These are phyloP conservation scores for Scutellaria galericulata DNA, from an alignment of 257 asterid genomes.

Conservation along the genomic window DNA sequence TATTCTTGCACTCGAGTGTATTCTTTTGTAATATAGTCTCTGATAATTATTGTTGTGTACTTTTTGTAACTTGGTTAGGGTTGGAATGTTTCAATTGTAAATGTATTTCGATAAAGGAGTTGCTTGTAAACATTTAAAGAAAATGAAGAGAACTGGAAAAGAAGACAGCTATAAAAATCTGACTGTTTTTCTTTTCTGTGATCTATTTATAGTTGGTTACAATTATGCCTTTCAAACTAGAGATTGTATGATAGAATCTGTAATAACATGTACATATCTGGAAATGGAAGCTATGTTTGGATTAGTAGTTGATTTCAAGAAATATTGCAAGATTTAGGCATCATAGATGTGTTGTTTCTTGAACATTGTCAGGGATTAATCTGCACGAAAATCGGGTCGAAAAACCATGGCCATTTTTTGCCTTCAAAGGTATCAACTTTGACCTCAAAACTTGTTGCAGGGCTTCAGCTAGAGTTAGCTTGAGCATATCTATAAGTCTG, in stretches of 20 bases:
- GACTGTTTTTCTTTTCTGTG: conserved; percentile 16
- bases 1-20: conserved; percentile 31
- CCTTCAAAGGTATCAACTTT: not conserved
- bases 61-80: conserved; percentile 39
- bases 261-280: conserved; percentile 38
- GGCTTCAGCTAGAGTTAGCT: conserved; percentile 23
- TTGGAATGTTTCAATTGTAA: conserved; percentile 28
- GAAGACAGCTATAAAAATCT: not conserved
- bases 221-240: conserved; percentile 37
- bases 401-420: not conserved
- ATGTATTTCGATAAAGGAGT: not conserved
- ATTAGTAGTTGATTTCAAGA: not conserved
- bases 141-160: not conserved
- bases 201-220: conserved; percentile 42
- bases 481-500: conserved; percentile 54
- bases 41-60: conserved; percentile 17
- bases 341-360: conserved; percentile 2
- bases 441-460: conserved; percentile 36
- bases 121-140: conserved; percentile 3
- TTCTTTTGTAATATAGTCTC: conserved; percentile 31
- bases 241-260: conserved; percentile 27
- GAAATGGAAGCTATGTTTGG: conserved; percentile 27
- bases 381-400: not conserved
- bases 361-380: not conserved
- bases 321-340: not conserved